A percentile compares a stretch with the other conserved stretches of the same genome.
These are phyloP conservation scores for Yamadazyma jaroonii DNA, from an alignment of 1,139 yeast species.

Conservation along the genomic window DNA sequence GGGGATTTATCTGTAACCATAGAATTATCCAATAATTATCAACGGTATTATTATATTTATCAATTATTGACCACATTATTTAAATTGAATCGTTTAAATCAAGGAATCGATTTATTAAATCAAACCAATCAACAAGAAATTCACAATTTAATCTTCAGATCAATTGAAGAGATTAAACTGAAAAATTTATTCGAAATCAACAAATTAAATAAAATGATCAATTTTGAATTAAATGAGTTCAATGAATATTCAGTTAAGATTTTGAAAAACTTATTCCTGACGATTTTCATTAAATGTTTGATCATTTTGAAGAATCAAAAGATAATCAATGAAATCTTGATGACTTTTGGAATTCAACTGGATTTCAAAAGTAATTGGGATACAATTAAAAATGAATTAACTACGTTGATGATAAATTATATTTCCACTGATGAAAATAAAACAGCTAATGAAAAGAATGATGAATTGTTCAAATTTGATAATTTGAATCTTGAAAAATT, in stretches of 20 bases:
- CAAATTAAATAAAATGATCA: slow-evolving; percentile 29
- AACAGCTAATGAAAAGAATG: slow-evolving; percentile 6
- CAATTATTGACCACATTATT: slow-evolving; percentile 57
- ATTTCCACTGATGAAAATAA: slow-evolving; percentile 23
- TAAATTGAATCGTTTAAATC: slow-evolving; percentile 61
- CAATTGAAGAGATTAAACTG: slow-evolving; percentile 62
- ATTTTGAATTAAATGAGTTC: slow-evolving; percentile 25
- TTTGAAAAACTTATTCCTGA: slow-evolving; percentile 67
- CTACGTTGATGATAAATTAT: slow-evolving; percentile 55
- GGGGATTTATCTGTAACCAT: slow-evolving; percentile 10
- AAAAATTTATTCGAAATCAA: slow-evolving; percentile 33
- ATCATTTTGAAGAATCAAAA: slow-evolving; percentile 70
- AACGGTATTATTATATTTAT: slow-evolving; percentile 43
- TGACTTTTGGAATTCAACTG: slow-evolving; percentile 12
- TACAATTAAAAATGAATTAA: slow-evolving; percentile 55
- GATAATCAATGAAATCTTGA: slow-evolving; percentile 52
- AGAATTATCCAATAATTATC: slow-evolving; percentile 13
- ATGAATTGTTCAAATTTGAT: slow-evolving; percentile 48
- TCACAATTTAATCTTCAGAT: slow-evolving; percentile 52
- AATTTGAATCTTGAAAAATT: slow-evolving; percentile 36
- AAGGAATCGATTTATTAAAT: slow-evolving; percentile 54
- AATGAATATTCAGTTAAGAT: slow-evolving; percentile 56
- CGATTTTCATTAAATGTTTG: slow-evolving; percentile 59
- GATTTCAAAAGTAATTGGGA: slow-evolving; percentile 58
- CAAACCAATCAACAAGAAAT: slow-evolving; percentile 43